Conservation (phyloP, 306 rosid genomes). For the Cucurbita pepo region DNA sequence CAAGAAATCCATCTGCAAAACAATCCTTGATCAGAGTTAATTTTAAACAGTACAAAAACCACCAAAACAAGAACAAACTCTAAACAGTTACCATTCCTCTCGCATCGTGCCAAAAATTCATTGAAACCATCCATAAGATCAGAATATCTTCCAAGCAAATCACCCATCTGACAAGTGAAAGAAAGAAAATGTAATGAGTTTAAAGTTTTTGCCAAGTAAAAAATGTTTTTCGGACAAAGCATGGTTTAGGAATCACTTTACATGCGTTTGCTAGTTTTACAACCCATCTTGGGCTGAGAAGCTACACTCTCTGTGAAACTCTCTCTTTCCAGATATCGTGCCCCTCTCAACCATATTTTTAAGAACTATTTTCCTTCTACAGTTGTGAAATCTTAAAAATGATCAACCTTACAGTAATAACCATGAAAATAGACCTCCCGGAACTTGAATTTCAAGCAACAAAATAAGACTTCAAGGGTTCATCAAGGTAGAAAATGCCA, state of each 20-base stretch:
- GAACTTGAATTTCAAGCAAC: not conserved
- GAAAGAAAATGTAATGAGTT: constrained; percentile 3
- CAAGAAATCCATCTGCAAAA: constrained; percentile 87
- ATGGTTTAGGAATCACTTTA: not conserved
- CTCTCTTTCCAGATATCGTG: not conserved
- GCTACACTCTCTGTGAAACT: not conserved
- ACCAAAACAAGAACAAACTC: constrained; percentile 9
- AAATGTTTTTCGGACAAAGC: not conserved
- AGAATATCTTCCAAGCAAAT: constrained; percentile 69
- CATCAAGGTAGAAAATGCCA: not conserved
- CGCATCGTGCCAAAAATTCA: constrained; percentile 79
- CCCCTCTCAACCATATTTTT: not conserved
- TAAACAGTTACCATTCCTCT: constrained; percentile 69
- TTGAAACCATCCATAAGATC: constrained; percentile 82
- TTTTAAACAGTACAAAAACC: constrained; percentile 6
- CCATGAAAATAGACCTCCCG: not conserved
- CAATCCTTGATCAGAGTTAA: constrained; percentile 29
- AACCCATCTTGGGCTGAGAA: not conserved
- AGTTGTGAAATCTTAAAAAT: not conserved
- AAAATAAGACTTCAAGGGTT: not conserved
- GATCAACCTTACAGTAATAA: not conserved
- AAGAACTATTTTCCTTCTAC: not conserved
- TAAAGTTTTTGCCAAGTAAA: not conserved
- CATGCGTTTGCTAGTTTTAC: not conserved
- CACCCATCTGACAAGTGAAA: constrained; percentile 46